These are phyloP conservation scores for Glebionis coronaria DNA, from an alignment of 129 eudicot species.

Conservation along the genomic window DNA sequence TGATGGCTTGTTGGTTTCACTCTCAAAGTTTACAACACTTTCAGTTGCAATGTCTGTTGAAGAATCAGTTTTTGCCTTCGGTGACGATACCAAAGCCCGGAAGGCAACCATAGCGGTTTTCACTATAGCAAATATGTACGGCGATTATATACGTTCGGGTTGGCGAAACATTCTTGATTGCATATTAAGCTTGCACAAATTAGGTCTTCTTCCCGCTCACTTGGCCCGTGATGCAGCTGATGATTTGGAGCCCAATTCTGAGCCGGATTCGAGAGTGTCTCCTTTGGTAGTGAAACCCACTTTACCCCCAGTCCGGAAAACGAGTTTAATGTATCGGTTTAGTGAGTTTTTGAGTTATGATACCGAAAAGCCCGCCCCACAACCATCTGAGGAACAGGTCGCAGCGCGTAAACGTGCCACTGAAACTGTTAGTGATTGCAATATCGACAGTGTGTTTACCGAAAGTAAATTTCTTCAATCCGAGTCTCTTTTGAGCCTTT, in stretches of 20 bases:
- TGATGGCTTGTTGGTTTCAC: constrained; percentile 73
- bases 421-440: constrained; percentile 66
- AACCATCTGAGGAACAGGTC: constrained; percentile 68
- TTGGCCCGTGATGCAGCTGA: constrained; percentile 68
- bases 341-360: constrained; percentile 69
- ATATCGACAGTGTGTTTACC: constrained; percentile 61
- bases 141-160: constrained; percentile 74
- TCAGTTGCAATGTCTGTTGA: constrained; percentile 54
- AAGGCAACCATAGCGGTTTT: constrained; percentile 73
- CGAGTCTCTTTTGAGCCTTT: constrained; percentile 66
- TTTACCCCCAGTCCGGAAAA: constrained; percentile 42
- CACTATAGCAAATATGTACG: constrained; percentile 60
- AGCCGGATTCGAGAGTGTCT: constrained; percentile 34
- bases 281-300: constrained; percentile 31
- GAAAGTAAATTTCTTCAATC: constrained; percentile 86
- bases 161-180: constrained; percentile 81
- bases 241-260: constrained; percentile 51
- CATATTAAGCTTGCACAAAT: constrained; percentile 64
- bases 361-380: constrained; percentile 72
- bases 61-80: constrained; percentile 55
- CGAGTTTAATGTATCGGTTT: constrained; percentile 73
- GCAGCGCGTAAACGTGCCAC: constrained; percentile 67
- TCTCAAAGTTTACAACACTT: constrained; percentile 66
- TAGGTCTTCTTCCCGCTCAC: constrained; percentile 76
- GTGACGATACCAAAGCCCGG: constrained; percentile 61